Evolutionary conservation across 768 basidiomycete genomes (phyloP), one percentile per base, ranked within the genome.

Genomic region (Hirschioporus abietinus): DNA sequence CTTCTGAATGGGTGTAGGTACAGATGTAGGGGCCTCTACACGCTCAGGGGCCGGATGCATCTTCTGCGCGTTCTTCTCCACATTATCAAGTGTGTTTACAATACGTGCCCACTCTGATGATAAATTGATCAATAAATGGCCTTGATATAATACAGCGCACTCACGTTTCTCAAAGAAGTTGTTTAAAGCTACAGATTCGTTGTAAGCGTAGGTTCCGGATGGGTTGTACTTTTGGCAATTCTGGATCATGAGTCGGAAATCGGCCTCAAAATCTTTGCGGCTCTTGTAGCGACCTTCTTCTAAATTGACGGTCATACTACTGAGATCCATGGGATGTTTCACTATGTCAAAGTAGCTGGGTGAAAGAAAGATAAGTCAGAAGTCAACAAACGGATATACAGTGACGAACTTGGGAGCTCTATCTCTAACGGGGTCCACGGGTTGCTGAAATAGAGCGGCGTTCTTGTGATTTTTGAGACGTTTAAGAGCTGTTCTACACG

Each of bases 381-480:
- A 42, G 52, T 61, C 59, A 66, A 70, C 64, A 23, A 30, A 64
- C 24, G 63, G 67, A 65, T 59, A 65, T 36, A 64, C 30, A 7
- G 70, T 27, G 60, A 81, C 84, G 64, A 75, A 96, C 92, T 91
- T 91, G 20, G 93, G 93, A 10, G 94, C 95, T 72, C 86, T 84
- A 72, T 97, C 95, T 69, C 94, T 84, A 58, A 96, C 86, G n/a
- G 95, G 95, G 77, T 97, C 95, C n/a, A 99, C 96, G 35, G 96
- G 94, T 67, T 91, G 87, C 58, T 88, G 79, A 77, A 99, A 99
- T 64, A 91, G 72, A 27, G 77, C 74, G 3, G 91, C 88, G 67
- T 85, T 87, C 75, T 92, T 95, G 76, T 94, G 84, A 26, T 84
- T 72, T 72, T 84, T 84, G 35, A 96, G 77, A 74, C 95, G 96